Base-by-base conservation (phyloP, 2,329 filamentous ascomycete genomes). In the Aspergillus hiratsukae region DNA sequence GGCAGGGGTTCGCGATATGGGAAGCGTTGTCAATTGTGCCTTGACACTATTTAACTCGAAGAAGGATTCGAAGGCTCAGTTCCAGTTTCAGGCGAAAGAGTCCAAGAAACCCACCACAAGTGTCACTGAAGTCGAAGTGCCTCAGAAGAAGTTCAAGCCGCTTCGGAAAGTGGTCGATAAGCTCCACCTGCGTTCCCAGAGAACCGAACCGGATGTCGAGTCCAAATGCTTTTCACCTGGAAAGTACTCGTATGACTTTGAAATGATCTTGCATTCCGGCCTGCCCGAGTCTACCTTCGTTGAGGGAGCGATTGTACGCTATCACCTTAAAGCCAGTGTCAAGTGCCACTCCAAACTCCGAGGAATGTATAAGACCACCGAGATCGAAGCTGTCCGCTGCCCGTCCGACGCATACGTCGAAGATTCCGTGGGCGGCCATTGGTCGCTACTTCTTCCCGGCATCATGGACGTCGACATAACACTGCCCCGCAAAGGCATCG, bases 331-430 rank as follows among this genome's bases (percentile, higher is more conserved):
- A 21, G 59, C 57, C 3, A 57, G 57, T 8, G 35, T 61, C 6
- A 54, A 57, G 43, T 45, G 50, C 7, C 48, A 54, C 11, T 28
- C 40, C 17, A 54, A 52, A 21, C 54, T 19, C 19, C 54, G 53
- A 17, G 37, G 48, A 5, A 52, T 59, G 11, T 45, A 45, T 8
- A 40, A 45, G 8, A 35, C 43, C 17, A 57, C 28, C 14, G 51
- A 49, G 25, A 50, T 61, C 14, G 48, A 54, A 4, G 57, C 55
- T 8, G 49, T 61, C 23, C 59, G 57, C 25, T 61, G 59, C 25
- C 57, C 59, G 11, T 54, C 54, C 14, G 57, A 61, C 19, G 54
- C 59, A 9, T 55, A 53, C 11, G 48, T 61, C 31, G 59, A 61
- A 21, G 59, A 61, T 50, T 52, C 57, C 8, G 54, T 59, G 29